Evolutionary conservation across 768 basidiomycete species (phyloP), one percentile per base, ranked within the genome.

Genomic region (Boletus reticuloceps): DNA sequence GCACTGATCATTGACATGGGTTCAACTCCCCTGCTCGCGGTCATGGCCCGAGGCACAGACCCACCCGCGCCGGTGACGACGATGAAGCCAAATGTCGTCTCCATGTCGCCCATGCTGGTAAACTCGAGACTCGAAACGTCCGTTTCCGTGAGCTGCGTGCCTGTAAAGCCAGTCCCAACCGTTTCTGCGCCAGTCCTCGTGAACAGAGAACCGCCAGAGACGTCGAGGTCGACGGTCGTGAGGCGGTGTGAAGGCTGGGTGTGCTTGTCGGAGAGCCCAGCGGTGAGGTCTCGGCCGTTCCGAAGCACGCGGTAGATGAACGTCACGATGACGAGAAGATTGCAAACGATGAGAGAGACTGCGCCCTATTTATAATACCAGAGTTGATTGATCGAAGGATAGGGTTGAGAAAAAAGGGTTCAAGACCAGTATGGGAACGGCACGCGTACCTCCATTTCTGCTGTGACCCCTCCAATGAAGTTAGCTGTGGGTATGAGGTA

Each of bases 361-460:
- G 69, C 69, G n/a, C 64, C 58, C 76, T 77, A 41, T 25, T 6
- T 17, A 38, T 39, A 29, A 36, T 36, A 36, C 34, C 34, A 36
- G 34, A 6, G 14, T 36, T 36, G 6, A 11, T 36, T 36, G 3
- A 14, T 14, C 34, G 34, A 14, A 5, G 4, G 20, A 41, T 17
- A 47, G 34, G 37, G 41, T 17, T 48, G 31, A 43, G 22, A 36
- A 12, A 38, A 20, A 10, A 2, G 8, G 2, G 36, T 19, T 9
- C 27, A 27, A 9, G 29, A 29, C 9, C 9, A 29, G 8, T 29
- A 22, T 8, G 13, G 14, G 20, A 39, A 6, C 34, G 13, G 32
- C 6, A 17, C 29, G 20, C 69, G 34, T 59, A 77, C 77, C 74
- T 82, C 82, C 19, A 79, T 68, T 10, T 79, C 54, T 5, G 76